Evolutionary conservation across 176 grass and related monocot genomes (phyloP), one percentile per base, ranked within the genome.

Genomic region (Eragrostis curvula): DNA sequence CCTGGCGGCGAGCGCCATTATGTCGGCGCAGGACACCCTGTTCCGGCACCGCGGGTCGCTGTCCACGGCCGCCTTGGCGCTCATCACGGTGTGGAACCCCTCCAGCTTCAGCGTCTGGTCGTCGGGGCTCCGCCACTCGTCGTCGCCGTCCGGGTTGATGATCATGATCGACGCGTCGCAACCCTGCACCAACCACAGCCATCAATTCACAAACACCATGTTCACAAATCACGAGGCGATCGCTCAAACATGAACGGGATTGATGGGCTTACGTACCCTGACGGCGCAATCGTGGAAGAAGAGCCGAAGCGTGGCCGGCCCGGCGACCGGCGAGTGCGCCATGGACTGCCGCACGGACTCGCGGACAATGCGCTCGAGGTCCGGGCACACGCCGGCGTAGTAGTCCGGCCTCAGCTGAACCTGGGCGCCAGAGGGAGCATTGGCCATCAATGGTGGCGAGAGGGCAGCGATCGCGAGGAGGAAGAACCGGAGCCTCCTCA

Each of bases 211-310:
- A 1, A 23, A 23, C 8, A 23, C 9, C 18, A 57, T 7, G 10
- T 27, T 25, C 23, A 61, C 58, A 7, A 56, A 20, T 25, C 23
- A 61, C 58, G 20, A 56, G 53, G 21, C 8, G 5, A 1, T 9
- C 24, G 58, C 27, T 28, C 58, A 5, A 12, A 0, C 57, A 60
- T 12, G n/a, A 25, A 12, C 23, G n/a, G 50, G 15, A 18, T 16
- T 6, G 9, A 12, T 60, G 24, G 56, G 20, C 21, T 24, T 2
- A 66, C 76, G 51, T 78, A 94, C 92, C 63, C 20, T 71, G 81
- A 91, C 86, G n/a, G 89, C 83, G 48, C 89, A 94, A 75, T 94
- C 92, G 42, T 94, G 92, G 92, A 94, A 91, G 83, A 89, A 91
- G 75, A 94, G 89, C 24, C 92, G 75, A 7, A 94, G 86, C 41